Evolutionary conservation across 441 rosid species (phyloP), one percentile per base, ranked within the genome.

Genomic region (Arabidopsis lyrata): DNA sequence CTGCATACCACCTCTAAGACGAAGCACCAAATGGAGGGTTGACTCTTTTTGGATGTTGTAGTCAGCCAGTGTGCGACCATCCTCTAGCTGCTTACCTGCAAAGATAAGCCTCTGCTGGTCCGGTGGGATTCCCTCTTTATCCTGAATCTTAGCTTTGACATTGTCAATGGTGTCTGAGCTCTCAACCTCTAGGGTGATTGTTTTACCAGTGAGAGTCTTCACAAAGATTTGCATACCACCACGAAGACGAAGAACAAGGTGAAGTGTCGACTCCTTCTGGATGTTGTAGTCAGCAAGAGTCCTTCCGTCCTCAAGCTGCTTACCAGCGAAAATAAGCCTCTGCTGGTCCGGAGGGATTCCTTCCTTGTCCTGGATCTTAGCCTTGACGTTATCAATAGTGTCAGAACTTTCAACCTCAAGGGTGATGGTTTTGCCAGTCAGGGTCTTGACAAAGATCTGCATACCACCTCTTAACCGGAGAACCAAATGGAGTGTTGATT

Each of bases 1-100:
- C 12, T 78, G 82, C 79, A 78, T 74, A 15, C 82, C 82, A 41
- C 76, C 82, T 2, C 82, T 1, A 0, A 79, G 55, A 50, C 79
- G 76, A 6, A 79, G 73, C 0, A 79, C 82, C 3, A 63, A 3
- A 22, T 47, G 50, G 8, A 47, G 50, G 11, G 50, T 47, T 4
- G 50, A 47, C 50, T 47, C 50, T 47, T 47, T 47, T 10, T 47
- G 50, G 11, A 47, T 47, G 20, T 47, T 47, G 50, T 47, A 47
- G 15, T 47, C 50, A 2, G 50, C 50, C 4, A 47, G 18, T 8
- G 50, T 47, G 22, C 50, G 50, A 15, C 50, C 50, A 47, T 47
- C 50, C 22, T 47, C 50, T n/a, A 47, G 50, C 50, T 47, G 50
- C 50, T 47, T 47, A 47, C 50, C 50, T 10, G 50, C 50, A 16